Evolutionary conservation across 2,329 filamentous ascomycete species (phyloP), one percentile per base, ranked within the genome.

Genomic region (Monilinia vaccinii-corymbosi): DNA sequence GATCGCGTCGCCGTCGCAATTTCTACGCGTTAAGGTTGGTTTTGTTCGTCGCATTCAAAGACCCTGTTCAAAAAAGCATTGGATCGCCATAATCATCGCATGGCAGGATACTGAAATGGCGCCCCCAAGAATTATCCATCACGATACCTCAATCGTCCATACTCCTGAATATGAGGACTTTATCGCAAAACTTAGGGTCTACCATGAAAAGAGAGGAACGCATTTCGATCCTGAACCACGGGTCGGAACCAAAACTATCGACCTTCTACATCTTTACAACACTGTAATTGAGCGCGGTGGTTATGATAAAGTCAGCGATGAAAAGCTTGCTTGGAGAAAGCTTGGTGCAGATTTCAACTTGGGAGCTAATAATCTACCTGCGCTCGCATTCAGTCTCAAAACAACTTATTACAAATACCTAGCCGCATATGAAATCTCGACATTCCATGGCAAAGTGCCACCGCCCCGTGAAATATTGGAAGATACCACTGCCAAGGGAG

Each of bases 361-460:
- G 64, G 84, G 84, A 70, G 85, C 85, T 60, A 80, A 82, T 68
- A 91, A 93, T 70, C 84, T 89, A 62, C 82, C 90, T 8, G 89
- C 90, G n/a, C 84, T 91, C 61, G 91, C 90, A 16, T 96, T 95
- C 75, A 82, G 88, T 61, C 78, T 96, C 60, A 96, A 96, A 76
- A 87, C 88, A 60, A 85, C 88, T 64, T 96, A 94, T 76, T 95
- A 95, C 78, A 92, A 91, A 73, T 91, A 93, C 69, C 81, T 96
- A 48, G 87, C 88, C 14, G 91, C 91, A 1, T 96, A 88, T 74
- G 91, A 96, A 74, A 94, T 96, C 69, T 83, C 83, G 50, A 87
- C 84, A 13, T 76, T 91, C 46, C 88, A 92, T 75, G 82, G 85
- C 58, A 85, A 88, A 73, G 89, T 91, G 63, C 91, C 91, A 0